A percentile compares a stretch with the other conserved stretches of the same genome.
Evolutionary conservation across 2,329 filamentous ascomycete genomes (phyloP).

Genomic region (Aspergillus tanneri): DNA sequence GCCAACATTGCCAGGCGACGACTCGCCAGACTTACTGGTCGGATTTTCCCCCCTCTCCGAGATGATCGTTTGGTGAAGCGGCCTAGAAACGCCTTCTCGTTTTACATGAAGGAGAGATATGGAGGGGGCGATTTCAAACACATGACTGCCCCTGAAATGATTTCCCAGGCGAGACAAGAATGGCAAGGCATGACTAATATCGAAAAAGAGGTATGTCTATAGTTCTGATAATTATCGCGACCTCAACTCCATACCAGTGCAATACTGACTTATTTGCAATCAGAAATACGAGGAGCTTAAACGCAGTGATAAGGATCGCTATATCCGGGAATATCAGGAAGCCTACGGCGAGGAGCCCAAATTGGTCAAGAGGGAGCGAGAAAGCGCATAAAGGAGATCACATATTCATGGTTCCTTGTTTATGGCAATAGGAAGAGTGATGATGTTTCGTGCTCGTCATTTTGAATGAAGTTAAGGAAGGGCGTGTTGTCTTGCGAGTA

Average conservation of each 20-base stretch:
- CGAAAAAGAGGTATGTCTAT: slow-evolving; percentile 40
- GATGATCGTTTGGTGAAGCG: slow-evolving; percentile 57
- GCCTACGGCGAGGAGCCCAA: slow-evolving; percentile 35
- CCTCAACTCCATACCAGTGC: no score
- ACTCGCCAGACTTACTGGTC: slow-evolving; percentile 28
- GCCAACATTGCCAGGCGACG: slow-evolving; percentile 59
- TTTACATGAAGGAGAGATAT: slow-evolving; percentile 49
- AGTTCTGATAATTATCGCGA: no score
- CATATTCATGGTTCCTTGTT: neutral
- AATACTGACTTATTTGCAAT: slow-evolving; percentile 2
- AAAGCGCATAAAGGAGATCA: neutral
- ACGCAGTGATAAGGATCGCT: slow-evolving; percentile 32
- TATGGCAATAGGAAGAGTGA: neutral
- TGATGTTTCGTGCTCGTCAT: neutral
- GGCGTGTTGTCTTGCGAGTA: neutral
- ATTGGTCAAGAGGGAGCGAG: neutral
- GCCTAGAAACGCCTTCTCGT: slow-evolving; percentile 38
- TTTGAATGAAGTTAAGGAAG: neutral
- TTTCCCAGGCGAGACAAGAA: slow-evolving; percentile 17
- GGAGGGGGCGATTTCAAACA: slow-evolving; percentile 52
- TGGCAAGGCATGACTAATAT: slow-evolving; percentile 29
- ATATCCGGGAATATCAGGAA: slow-evolving; percentile 35
- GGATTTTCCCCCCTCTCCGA: slow-evolving; percentile 34
- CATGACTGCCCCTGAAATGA: slow-evolving; percentile 42
- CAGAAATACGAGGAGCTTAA: slow-evolving; percentile 32